phyloP scores from a whole-genome alignment of 2,329 filamentous ascomycete genomes.

The Saccharata proteae region DNA sequence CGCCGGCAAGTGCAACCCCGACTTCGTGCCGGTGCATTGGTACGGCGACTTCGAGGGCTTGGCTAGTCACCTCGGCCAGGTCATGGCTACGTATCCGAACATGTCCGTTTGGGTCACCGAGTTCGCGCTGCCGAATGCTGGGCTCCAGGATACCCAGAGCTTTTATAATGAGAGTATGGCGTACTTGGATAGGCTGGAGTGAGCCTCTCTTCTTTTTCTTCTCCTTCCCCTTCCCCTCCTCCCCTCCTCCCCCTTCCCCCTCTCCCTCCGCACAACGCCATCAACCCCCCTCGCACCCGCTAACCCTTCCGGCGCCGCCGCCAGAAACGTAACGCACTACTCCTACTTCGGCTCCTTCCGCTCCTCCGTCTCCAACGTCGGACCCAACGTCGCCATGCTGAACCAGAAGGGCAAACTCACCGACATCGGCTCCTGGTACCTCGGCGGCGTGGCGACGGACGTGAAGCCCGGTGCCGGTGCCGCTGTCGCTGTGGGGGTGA shows the following conservation, averaged over 20 bases:
- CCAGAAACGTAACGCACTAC: slow-evolving; percentile 50
- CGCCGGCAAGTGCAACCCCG: slow-evolving; percentile 31
- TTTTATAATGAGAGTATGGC: slow-evolving; percentile 57
- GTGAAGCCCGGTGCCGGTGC: slow-evolving; percentile 25
- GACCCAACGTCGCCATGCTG: slow-evolving; percentile 59
- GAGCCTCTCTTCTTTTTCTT: slow-evolving; percentile 14
- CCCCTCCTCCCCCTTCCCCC: neutral
- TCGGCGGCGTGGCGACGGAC: slow-evolving; percentile 40
- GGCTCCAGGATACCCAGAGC: slow-evolving; percentile 44
- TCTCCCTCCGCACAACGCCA: neutral
- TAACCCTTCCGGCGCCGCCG: neutral
- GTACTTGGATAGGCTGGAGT: slow-evolving; percentile 53
- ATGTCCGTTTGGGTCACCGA: slow-evolving; percentile 66
- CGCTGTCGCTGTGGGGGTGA: too few species aligned
- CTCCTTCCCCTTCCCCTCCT: neutral
- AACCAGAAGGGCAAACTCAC: slow-evolving; percentile 56
- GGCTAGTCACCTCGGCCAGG: slow-evolving; percentile 52
- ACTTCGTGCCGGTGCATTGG: slow-evolving; percentile 42
- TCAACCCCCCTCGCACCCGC: neutral
- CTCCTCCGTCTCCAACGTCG: slow-evolving; percentile 58
- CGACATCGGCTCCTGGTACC: slow-evolving; percentile 65
- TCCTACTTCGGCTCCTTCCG: slow-evolving; percentile 68
- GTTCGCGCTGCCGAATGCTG: slow-evolving; percentile 49
- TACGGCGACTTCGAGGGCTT: slow-evolving; percentile 57
- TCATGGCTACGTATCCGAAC: slow-evolving; percentile 37